phyloP scores from a whole-genome alignment of 164 flowering plant genomes.

The Tinospora cordifolia region DNA sequence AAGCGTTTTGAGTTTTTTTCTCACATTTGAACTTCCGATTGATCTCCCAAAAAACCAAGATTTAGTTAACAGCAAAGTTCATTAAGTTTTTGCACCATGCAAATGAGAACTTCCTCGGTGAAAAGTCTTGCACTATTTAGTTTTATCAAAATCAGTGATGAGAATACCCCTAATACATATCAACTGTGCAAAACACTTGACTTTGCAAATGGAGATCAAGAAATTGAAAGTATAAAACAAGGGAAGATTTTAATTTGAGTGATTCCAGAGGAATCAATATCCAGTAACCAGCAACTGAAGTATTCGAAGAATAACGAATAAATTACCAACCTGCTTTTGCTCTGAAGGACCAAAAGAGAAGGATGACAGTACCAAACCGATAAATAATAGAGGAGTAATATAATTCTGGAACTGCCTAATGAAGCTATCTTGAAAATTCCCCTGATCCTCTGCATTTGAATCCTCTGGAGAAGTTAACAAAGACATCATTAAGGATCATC shows the following conservation, averaged over 20 bases:
- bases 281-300: conserved; percentile 1
- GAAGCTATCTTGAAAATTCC: conserved; percentile 45
- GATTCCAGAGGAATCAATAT: background rate
- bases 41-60: no score
- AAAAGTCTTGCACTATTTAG: background rate
- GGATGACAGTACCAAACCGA: conserved; percentile 46
- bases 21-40: no score
- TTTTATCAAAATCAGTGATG: background rate
- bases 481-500: background rate
- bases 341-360: conserved; percentile 47
- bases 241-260: background rate
- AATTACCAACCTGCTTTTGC: conserved; percentile 45
- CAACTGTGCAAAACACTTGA: background rate
- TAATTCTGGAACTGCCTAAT: conserved; percentile 43
- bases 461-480: conserved; percentile 35
- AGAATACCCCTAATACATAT: background rate
- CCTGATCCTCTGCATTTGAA: conserved; percentile 44
- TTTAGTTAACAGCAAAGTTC: no score
- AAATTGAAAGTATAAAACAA: background rate
- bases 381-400: conserved; percentile 43
- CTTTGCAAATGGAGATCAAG: background rate
- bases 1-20: no score
- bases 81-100: no score
- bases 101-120: background rate
- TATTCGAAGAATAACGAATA: background rate